Conservation (phyloP, 257 asterid species). For the Scutellaria barbata region DNA sequence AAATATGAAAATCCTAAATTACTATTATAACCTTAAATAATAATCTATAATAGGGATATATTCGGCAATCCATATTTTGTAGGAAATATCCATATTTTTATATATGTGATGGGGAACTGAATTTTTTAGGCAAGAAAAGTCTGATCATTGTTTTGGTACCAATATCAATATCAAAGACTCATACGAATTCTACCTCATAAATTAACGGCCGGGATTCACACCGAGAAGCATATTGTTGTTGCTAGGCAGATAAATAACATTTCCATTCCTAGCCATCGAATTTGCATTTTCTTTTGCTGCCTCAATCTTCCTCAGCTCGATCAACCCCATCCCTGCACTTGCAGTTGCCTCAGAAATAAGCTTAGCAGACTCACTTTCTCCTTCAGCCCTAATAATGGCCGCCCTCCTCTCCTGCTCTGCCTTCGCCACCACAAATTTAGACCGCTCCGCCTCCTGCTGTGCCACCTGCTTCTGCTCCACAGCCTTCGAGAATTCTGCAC, state of each 20-base stretch:
- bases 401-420: constrained; percentile 87
- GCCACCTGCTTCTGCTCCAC: constrained; percentile 99
- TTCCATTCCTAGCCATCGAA: constrained; percentile 54
- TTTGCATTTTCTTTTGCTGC: constrained; percentile 66
- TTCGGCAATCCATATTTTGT: no score
- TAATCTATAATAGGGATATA: no score
- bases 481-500: constrained; percentile 87
- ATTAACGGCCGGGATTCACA: constrained; percentile 60
- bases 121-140: not conserved
- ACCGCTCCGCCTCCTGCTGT: constrained; percentile 97
- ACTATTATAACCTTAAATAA: no score
- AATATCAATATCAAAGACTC: constrained; percentile 37
- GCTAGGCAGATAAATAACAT: constrained; percentile 58
- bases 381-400: constrained; percentile 72
- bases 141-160: not conserved
- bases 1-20: no score
- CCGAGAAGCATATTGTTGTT: constrained; percentile 66
- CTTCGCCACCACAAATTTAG: constrained; percentile 87
- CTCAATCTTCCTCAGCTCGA: constrained; percentile 78
- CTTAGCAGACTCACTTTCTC: constrained; percentile 78
- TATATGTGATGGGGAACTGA: not conserved
- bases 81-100: no score
- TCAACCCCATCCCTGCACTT: constrained; percentile 68
- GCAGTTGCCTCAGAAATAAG: constrained; percentile 77
- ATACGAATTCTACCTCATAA: constrained; percentile 41